phyloP scores from a whole-genome alignment of 2,329 filamentous ascomycete genomes.

The Dothidotthia symphoricarpi region DNA sequence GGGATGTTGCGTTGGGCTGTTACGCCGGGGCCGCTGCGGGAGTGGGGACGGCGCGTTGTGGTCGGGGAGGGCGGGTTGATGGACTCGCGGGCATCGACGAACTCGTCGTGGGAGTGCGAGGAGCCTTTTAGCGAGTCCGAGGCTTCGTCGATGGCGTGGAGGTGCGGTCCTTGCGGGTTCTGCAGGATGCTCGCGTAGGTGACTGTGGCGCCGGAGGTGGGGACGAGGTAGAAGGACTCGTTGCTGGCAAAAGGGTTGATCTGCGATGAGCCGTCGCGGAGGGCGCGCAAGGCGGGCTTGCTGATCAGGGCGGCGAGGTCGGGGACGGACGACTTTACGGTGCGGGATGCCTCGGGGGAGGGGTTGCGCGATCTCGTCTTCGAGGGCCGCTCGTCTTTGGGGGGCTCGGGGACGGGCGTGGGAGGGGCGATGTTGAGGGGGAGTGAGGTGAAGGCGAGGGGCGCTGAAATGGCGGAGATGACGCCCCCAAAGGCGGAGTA shows the following conservation, averaged over 20 bases:
- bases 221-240: constrained; percentile 81
- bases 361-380: constrained; percentile 24
- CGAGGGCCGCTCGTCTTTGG: constrained; percentile 19
- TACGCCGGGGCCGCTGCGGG: constrained; percentile 16
- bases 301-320: constrained; percentile 85
- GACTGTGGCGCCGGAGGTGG: constrained; percentile 83
- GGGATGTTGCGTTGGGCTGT: constrained; percentile 31
- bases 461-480: constrained; percentile 84
- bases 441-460: constrained; percentile 87
- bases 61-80: constrained; percentile 49
- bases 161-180: constrained; percentile 38
- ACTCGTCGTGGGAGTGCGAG: constrained; percentile 60
- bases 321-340: constrained; percentile 56
- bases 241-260: constrained; percentile 28
- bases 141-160: constrained; percentile 44
- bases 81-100: constrained; percentile 81
- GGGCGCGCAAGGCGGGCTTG: constrained; percentile 75
- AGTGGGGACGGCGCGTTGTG: constrained; percentile 39
- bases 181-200: constrained; percentile 85
- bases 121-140: constrained; percentile 29
- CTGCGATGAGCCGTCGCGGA: constrained; percentile 60
- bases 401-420: constrained; percentile 28
- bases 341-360: constrained; percentile 32
- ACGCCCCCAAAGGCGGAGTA: constrained; percentile 89
- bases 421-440: constrained; percentile 57